A percentile compares a stretch with the other conserved stretches of the same genome.
Evolutionary conservation across 768 basidiomycete species (phyloP).

Genomic region (Gymnopilus junonius): DNA sequence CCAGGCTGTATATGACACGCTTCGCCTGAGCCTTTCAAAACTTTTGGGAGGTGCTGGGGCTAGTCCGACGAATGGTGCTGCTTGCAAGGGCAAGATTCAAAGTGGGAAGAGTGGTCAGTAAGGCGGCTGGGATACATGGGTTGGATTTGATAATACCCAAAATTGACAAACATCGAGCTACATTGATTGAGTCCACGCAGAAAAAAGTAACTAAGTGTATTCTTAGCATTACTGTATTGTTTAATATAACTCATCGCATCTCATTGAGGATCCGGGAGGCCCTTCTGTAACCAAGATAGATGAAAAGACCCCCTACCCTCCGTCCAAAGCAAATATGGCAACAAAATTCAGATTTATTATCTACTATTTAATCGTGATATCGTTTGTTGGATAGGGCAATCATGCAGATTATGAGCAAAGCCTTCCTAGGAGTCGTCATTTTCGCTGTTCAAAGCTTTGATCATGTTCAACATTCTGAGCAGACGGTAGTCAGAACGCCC

Average conservation of each 20-base stretch:
- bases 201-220: constrained; percentile 11
- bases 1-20: constrained; percentile 67
- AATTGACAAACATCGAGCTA: not conserved
- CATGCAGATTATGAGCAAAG: constrained; percentile 7
- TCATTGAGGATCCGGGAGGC: no score
- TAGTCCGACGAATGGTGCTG: constrained; percentile 17
- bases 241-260: no score
- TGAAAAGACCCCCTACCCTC: no score
- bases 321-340: constrained; percentile 2
- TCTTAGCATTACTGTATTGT: not conserved
- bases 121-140: not conserved
- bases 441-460: constrained; percentile 10
- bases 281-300: no score
- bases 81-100: constrained; percentile 17
- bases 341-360: constrained; percentile 12
- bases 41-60: constrained; percentile 30
- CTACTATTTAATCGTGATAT: constrained; percentile 3
- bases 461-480: constrained; percentile 9
- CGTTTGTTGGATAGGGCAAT: not conserved
- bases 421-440: not conserved
- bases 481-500: not conserved
- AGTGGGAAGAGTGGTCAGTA: constrained; percentile 1
- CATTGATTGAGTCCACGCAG: not conserved
- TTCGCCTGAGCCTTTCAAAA: constrained; percentile 47
- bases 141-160: not conserved